Evolutionary conservation across 1,139 yeast genomes (phyloP).

Genomic region (Tardiomyces depauwii): DNA sequence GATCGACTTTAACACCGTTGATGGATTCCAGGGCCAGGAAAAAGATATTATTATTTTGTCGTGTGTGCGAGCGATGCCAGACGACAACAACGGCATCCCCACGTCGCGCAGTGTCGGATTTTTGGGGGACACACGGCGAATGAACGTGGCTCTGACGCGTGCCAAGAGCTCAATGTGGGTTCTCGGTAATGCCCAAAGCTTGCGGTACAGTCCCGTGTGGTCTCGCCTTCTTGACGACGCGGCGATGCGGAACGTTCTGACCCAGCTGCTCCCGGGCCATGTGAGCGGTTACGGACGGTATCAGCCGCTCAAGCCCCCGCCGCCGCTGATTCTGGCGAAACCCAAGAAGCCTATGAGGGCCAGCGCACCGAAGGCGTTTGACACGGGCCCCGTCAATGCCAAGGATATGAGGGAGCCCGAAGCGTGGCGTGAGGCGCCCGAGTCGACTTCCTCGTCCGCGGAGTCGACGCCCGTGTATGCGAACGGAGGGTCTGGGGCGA

Average conservation of each 20-base stretch:
- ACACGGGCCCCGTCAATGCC: too few relatives aligned
- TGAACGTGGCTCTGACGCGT: slow-evolving; percentile 94
- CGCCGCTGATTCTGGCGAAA: too few relatives aligned
- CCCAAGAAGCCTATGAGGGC: too few relatives aligned
- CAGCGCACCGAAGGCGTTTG: too few relatives aligned
- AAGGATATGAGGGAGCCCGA: too few relatives aligned
- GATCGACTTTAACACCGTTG: slow-evolving; percentile 88
- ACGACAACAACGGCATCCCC: slow-evolving; percentile 16
- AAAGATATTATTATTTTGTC: slow-evolving; percentile 89
- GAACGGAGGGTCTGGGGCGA: too few relatives aligned
- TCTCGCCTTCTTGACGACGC: slow-evolving; percentile 54
- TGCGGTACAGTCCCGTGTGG: slow-evolving; percentile 61
- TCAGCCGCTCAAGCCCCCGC: too few relatives aligned
- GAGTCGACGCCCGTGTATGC: too few relatives aligned
- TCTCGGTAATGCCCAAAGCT: slow-evolving; percentile 62
- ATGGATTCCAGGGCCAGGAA: slow-evolving; percentile 98
- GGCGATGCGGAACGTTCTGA: not conserved
- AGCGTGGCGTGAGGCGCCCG: too few relatives aligned
- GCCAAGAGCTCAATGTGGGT: slow-evolving; percentile 91
- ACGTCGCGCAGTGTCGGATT: slow-evolving; percentile 62
- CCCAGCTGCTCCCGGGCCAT: not conserved
- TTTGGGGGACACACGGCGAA: slow-evolving; percentile 78
- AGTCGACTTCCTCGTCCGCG: too few relatives aligned
- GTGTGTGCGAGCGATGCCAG: slow-evolving; percentile 73
- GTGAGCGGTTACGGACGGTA: too few relatives aligned